Percentiles rank a stretch among this genome's conserved stretches.
phyloP scores from a whole-genome alignment of 768 basidiomycete species.

The Mycena leptocephala region DNA sequence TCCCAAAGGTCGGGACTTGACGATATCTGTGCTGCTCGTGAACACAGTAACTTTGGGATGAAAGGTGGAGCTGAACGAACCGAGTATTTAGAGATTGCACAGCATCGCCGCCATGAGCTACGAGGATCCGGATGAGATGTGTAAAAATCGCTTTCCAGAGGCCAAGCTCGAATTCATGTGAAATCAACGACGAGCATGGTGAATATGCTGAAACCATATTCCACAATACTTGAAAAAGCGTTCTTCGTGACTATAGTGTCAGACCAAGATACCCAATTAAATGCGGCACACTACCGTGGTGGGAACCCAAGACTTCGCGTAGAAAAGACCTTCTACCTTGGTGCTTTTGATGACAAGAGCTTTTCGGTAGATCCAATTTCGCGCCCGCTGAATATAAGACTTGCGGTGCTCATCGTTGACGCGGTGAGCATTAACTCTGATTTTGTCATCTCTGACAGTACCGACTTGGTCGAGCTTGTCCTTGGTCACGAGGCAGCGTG shows the following conservation, averaged over 20 bases:
- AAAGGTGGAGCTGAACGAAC: slow-evolving; percentile 32
- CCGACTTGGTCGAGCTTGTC: not conserved
- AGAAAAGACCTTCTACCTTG: not conserved
- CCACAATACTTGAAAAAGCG: slow-evolving; percentile 44
- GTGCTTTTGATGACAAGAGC: not conserved
- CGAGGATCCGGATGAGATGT: slow-evolving; percentile 50
- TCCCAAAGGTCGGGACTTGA: slow-evolving; percentile 42
- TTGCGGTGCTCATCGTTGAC: not conserved
- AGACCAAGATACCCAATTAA: too few species aligned
- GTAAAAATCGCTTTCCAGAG: slow-evolving; percentile 51
- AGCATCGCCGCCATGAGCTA: slow-evolving; percentile 26
- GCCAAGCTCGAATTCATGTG: slow-evolving; percentile 56
- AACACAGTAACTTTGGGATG: not conserved
- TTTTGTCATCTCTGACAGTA: not conserved
- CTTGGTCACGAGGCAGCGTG: not conserved
- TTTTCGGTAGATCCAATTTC: not conserved
- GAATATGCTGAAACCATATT: slow-evolving; percentile 43
- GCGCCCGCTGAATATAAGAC: not conserved
- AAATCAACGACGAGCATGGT: slow-evolving; percentile 48
- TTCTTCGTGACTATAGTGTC: too few species aligned
- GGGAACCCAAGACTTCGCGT: slow-evolving; percentile 27
- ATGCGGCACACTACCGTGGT: too few species aligned
- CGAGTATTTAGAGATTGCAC: slow-evolving; percentile 40
- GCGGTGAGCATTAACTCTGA: not conserved
- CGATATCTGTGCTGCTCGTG: slow-evolving; percentile 37